phyloP scores from a whole-genome alignment of 352 stramenopile genomes.

The Phytophthora fragariaefolia region DNA sequence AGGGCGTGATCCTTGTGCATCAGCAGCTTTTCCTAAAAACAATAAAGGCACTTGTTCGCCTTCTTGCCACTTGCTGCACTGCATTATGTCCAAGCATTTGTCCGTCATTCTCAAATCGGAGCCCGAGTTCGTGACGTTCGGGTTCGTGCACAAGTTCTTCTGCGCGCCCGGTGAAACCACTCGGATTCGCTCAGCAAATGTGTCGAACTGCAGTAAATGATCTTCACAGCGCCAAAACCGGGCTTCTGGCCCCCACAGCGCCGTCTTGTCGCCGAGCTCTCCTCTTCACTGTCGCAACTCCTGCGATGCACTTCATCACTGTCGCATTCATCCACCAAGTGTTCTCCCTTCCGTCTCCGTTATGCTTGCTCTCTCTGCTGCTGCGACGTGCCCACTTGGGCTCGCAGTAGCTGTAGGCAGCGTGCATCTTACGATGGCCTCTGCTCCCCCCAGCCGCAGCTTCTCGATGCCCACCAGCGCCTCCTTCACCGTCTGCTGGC shows the following conservation, averaged over 20 bases:
- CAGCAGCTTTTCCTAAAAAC: constrained; percentile 79
- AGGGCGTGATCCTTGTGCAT: constrained; percentile 76
- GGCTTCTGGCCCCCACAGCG: constrained; percentile 29
- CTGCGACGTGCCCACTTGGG: constrained; percentile 44
- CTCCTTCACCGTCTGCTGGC: constrained; percentile 49
- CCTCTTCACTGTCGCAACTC: constrained; percentile 48
- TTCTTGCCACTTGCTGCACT: constrained; percentile 68
- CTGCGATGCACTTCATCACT: constrained; percentile 48
- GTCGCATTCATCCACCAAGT: constrained; percentile 82
- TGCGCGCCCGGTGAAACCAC: constrained; percentile 84
- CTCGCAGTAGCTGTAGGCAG: constrained; percentile 73
- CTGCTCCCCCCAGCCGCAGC: constrained; percentile 56
- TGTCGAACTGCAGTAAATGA: constrained; percentile 92
- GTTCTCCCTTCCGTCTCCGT: constrained; percentile 48
- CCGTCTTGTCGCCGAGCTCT: constrained; percentile 18
- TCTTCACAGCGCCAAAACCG: constrained; percentile 69
- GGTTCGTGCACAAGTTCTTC: constrained; percentile 87
- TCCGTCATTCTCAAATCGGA: constrained; percentile 86
- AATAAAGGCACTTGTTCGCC: constrained; percentile 78
- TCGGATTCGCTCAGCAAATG: constrained; percentile 75
- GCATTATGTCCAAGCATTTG: constrained; percentile 88
- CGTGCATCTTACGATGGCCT: constrained; percentile 56
- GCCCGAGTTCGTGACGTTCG: constrained; percentile 59
- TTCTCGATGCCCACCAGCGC: constrained; percentile 65
- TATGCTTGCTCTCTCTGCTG: constrained; percentile 16